phyloP scores from a whole-genome alignment of 2,329 filamentous ascomycete species.

The Diplodia sapinea region DNA sequence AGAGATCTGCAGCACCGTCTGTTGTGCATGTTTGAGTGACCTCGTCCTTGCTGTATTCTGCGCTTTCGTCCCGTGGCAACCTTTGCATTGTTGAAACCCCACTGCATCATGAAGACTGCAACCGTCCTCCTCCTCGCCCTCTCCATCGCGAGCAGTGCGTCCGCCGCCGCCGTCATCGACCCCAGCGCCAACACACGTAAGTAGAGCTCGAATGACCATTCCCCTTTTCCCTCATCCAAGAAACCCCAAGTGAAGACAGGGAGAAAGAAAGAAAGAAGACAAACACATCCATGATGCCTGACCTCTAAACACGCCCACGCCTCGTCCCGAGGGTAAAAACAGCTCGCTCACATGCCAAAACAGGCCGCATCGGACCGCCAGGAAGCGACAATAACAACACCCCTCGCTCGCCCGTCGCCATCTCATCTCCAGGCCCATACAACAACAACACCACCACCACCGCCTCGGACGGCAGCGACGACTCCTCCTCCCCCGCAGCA shows the following conservation, averaged over 20 bases:
- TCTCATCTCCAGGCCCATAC: background rate
- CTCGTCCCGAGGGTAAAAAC: background rate
- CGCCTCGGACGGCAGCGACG: background rate
- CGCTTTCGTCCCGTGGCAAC: too few species aligned
- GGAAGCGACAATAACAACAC: background rate
- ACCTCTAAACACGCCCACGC: background rate
- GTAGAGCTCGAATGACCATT: background rate
- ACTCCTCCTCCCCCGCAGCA: background rate
- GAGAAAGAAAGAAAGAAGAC: background rate
- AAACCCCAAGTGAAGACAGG: too few species aligned
- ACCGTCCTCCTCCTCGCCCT: constrained; percentile 9
- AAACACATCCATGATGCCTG: background rate
- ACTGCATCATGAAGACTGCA: constrained; percentile 17
- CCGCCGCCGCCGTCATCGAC: constrained; percentile 3
- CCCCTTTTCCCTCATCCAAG: background rate
- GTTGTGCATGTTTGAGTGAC: constrained; percentile 5
- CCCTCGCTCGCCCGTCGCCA: background rate
- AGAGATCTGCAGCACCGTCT: constrained; percentile 10
- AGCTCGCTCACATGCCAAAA: background rate
- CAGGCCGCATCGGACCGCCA: constrained; percentile 19
- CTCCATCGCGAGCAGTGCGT: constrained; percentile 16
- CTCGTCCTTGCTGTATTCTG: background rate
- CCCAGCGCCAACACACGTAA: constrained; percentile 12
- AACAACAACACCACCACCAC: background rate
- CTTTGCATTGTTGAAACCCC: background rate